These are phyloP conservation scores for Fusarium caatingaense DNA, from an alignment of 2,329 filamentous ascomycete species.

Conservation along the genomic window DNA sequence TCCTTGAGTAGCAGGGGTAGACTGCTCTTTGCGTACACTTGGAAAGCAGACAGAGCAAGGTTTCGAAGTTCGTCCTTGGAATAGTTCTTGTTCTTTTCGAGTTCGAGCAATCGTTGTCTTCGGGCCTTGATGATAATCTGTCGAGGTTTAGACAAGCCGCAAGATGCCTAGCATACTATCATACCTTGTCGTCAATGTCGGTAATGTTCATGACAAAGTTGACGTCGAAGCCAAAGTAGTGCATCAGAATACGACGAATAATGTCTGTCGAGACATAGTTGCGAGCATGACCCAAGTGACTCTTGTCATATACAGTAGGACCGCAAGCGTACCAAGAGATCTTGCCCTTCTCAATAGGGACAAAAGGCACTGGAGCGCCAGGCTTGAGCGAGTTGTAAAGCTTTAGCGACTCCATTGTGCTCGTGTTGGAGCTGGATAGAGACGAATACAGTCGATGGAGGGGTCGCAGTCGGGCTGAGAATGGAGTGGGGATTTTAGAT, in stretches of 20 bases:
- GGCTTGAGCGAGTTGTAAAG: conserved; percentile 84
- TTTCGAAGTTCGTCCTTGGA: conserved; percentile 59
- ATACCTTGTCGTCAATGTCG: conserved; percentile 80
- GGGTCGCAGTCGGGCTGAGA: conserved; percentile 40
- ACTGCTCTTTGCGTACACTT: conserved; percentile 65
- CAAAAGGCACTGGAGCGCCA: conserved; percentile 77
- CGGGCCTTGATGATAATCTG: conserved; percentile 73
- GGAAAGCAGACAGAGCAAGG: conserved; percentile 65
- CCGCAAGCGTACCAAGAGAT: conserved; percentile 92
- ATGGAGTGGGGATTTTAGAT: conserved; percentile 45
- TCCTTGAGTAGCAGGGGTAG: conserved; percentile 63
- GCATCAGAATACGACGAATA: conserved; percentile 81
- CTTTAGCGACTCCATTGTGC: conserved; percentile 69
- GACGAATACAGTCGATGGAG: conserved; percentile 52
- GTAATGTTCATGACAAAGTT: conserved; percentile 95
- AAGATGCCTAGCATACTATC: not conserved
- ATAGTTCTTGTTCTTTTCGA: conserved; percentile 77
- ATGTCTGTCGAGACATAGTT: conserved; percentile 95
- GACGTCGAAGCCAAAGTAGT: conserved; percentile 86
- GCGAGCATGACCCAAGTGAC: conserved; percentile 83
- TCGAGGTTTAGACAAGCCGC: conserved; percentile 32
- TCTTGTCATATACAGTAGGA: conserved; percentile 85
- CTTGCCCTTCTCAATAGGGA: conserved; percentile 76
- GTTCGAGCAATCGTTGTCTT: conserved; percentile 83
- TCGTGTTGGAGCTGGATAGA: conserved; percentile 37